A percentile compares a stretch with the other conserved stretches of the same genome.
These are phyloP conservation scores for Pyrenophora tritici-repentis DNA, from an alignment of 2,329 filamentous ascomycete species.

Conservation along the genomic window DNA sequence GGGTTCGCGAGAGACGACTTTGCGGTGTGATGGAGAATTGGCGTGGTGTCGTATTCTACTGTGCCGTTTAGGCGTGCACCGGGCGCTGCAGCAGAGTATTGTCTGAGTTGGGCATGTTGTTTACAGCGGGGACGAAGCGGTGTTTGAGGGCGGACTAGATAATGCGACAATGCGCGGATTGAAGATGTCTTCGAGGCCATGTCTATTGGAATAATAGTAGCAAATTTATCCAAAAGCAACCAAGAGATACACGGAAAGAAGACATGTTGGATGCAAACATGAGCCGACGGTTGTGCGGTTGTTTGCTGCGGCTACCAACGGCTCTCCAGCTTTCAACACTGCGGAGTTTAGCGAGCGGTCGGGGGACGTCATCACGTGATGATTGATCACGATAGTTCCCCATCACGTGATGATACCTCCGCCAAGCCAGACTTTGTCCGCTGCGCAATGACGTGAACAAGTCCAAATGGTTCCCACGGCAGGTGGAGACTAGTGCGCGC, in stretches of 20 bases:
- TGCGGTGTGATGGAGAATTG: slow-evolving; percentile 79
- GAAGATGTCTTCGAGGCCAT: slow-evolving; percentile 41
- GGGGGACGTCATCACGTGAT: slow-evolving; percentile 8
- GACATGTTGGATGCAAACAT: slow-evolving; percentile 12
- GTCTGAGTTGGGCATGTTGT: slow-evolving; percentile 26
- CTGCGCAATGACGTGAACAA: slow-evolving; percentile 18
- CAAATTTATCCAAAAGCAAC: background rate
- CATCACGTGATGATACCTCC: background rate
- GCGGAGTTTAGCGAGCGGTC: slow-evolving; percentile 13
- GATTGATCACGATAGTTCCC: too few species aligned
- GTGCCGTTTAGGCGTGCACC: slow-evolving; percentile 76
- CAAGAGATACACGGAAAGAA: background rate
- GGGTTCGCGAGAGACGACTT: slow-evolving; percentile 71
- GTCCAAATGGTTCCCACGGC: slow-evolving; percentile 8
- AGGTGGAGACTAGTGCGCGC: slow-evolving; percentile 9
- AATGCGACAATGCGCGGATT: slow-evolving; percentile 38
- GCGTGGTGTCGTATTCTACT: slow-evolving; percentile 82
- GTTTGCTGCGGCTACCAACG: slow-evolving; percentile 23
- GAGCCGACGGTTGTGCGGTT: slow-evolving; percentile 22
- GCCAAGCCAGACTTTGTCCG: background rate
- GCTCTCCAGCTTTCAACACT: slow-evolving; percentile 22
- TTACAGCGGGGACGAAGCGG: slow-evolving; percentile 31
- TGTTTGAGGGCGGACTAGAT: slow-evolving; percentile 36
- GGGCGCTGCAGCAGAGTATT: slow-evolving; percentile 57
- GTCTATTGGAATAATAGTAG: background rate